Percentiles rank a stretch among this genome's conserved stretches.
Evolutionary conservation across 257 asterid genomes (phyloP).

Genomic region (Leptodermis oblonga): DNA sequence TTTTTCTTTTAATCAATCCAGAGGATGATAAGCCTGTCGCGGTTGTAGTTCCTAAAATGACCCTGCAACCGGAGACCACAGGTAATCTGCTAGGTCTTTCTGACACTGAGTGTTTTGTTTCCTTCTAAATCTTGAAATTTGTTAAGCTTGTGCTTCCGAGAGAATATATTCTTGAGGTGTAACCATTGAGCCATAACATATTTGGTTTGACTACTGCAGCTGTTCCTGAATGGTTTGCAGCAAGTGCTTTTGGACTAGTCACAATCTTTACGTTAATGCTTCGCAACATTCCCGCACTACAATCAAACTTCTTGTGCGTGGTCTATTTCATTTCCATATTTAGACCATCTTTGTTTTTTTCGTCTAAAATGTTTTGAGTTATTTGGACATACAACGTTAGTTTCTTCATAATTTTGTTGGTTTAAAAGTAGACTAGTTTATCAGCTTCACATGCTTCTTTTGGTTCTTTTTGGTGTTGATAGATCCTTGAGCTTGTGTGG

Average conservation of each 20-base stretch:
- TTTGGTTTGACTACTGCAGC: conserved; percentile 52
- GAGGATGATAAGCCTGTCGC: conserved; percentile 98
- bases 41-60: conserved; percentile 84
- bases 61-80: conserved; percentile 79
- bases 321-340: conserved; percentile 2
- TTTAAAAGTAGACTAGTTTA: neutral
- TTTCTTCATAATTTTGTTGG: neutral
- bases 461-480: neutral
- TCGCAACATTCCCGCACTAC: conserved; percentile 87
- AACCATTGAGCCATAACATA: neutral
- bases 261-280: conserved; percentile 81
- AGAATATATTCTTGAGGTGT: neutral
- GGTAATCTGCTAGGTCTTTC: conserved; percentile 36
- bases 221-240: conserved; percentile 98
- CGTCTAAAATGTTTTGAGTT: neutral
- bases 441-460: neutral
- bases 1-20: conserved; percentile 83
- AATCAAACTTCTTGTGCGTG: conserved; percentile 70
- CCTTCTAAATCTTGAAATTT: neutral
- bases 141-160: neutral
- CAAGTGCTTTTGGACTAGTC: conserved; percentile 91
- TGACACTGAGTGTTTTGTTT: conserved; percentile 5
- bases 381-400: neutral
- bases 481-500: neutral
- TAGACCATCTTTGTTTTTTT: neutral